These are phyloP conservation scores for Ramaria rubella DNA, from an alignment of 768 basidiomycete genomes.

Conservation along the genomic window DNA sequence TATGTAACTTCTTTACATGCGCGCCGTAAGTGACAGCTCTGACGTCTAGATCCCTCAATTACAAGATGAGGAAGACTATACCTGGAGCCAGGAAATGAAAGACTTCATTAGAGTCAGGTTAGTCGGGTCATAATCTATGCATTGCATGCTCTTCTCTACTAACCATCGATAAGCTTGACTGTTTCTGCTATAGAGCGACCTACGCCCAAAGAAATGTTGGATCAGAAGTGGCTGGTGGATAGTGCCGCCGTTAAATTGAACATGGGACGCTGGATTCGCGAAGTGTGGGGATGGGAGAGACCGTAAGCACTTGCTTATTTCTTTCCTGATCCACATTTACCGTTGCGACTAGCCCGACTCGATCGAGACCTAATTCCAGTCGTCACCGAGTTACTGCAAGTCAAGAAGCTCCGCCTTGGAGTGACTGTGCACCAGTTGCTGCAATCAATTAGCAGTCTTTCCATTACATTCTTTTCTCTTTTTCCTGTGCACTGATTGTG, in stretches of 20 bases:
- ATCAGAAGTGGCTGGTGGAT: constrained; percentile 75
- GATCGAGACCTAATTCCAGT: neutral
- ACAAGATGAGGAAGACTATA: constrained; percentile 59
- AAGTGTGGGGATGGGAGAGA: constrained; percentile 68
- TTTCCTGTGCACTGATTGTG: too few relatives aligned
- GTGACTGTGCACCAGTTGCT: neutral
- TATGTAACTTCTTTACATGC: neutral
- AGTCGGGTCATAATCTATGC: constrained; percentile 26
- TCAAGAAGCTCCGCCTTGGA: constrained; percentile 1
- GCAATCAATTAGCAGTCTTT: neutral
- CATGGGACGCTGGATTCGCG: constrained; percentile 84
- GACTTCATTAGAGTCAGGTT: constrained; percentile 85
- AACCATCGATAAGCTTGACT: constrained; percentile 47
- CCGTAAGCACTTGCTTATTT: neutral
- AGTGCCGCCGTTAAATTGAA: constrained; percentile 78
- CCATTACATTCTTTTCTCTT: neutral
- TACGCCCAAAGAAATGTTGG: constrained; percentile 74
- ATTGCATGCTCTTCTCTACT: neutral
- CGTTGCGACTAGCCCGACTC: neutral
- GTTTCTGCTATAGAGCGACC: constrained; percentile 65
- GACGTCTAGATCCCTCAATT: constrained; percentile 65
- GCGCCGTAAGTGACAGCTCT: neutral
- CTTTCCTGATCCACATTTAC: neutral
- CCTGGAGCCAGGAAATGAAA: constrained; percentile 82
- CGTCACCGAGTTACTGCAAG: neutral